These are phyloP conservation scores for Corchorus olitorius DNA, from an alignment of 345 rosid species.

Conservation along the genomic window DNA sequence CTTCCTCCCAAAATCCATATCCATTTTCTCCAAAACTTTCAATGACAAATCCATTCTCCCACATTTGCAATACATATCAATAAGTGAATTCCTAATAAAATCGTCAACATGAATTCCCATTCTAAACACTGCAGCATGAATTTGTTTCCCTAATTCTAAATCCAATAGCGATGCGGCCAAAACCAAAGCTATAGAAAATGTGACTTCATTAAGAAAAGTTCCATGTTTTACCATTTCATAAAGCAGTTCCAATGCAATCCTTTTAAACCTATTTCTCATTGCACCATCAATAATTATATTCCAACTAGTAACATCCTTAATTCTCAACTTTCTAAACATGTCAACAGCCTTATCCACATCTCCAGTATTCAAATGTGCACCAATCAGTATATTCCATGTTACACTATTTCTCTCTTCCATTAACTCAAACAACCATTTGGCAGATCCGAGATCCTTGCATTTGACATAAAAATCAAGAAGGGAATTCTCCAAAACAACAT, in stretches of 20 bases:
- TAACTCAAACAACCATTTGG: constrained; percentile 35
- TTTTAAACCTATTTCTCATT: constrained; percentile 38
- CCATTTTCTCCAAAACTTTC: constrained; percentile 20
- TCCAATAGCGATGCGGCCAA: constrained; percentile 38
- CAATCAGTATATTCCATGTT: constrained; percentile 52
- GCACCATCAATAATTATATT: constrained; percentile 50
- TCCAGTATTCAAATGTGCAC: constrained; percentile 36
- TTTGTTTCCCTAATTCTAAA: constrained; percentile 43
- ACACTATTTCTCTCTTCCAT: constrained; percentile 40
- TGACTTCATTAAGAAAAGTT: constrained; percentile 32
- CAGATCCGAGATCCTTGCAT: constrained; percentile 36
- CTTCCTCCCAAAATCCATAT: constrained; percentile 16
- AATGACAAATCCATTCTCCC: constrained; percentile 43
- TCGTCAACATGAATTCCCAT: constrained; percentile 33
- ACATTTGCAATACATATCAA: constrained; percentile 56
- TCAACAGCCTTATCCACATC: constrained; percentile 37
- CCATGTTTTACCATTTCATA: constrained; percentile 43
- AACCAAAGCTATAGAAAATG: constrained; percentile 49
- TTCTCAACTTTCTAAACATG: constrained; percentile 35
- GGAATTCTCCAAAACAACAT: constrained; percentile 46
- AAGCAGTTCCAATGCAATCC: constrained; percentile 43
- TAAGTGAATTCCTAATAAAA: constrained; percentile 45
- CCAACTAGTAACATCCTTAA: constrained; percentile 50
- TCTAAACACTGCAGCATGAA: constrained; percentile 42
- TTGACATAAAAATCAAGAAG: constrained; percentile 52